Percentiles rank a stretch among this genome's conserved stretches.
Evolutionary conservation across 805 yeast species (phyloP).

Genomic region (Saccharomycopsis fermentans): DNA sequence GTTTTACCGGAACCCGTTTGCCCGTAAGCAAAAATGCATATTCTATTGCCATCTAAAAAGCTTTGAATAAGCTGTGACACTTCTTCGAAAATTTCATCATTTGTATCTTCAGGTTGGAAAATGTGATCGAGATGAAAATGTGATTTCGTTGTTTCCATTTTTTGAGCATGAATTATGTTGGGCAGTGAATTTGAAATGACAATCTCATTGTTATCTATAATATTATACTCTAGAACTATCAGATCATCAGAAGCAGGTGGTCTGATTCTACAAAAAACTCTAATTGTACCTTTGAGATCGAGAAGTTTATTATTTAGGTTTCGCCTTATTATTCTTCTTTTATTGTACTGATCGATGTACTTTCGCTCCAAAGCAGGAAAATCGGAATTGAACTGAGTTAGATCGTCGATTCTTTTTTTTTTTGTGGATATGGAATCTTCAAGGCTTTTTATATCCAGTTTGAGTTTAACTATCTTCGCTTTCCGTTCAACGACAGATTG

Average conservation of each 20-base stretch:
- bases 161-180: conserved; percentile 23
- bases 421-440: neutral
- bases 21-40: conserved; percentile 93
- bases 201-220: neutral
- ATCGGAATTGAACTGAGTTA: neutral
- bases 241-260: conserved; percentile 34
- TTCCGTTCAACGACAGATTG: neutral
- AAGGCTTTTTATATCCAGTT: neutral
- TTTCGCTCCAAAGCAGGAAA: neutral
- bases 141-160: conserved; percentile 13
- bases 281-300: conserved; percentile 81
- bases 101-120: conserved; percentile 44
- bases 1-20: conserved; percentile 97
- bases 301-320: conserved; percentile 64
- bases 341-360: neutral
- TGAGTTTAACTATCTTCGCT: neutral
- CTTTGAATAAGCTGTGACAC: conserved; percentile 78
- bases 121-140: conserved; percentile 55
- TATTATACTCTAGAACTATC: neutral
- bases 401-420: neutral
- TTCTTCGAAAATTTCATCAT: conserved; percentile 67
- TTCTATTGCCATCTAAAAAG: conserved; percentile 81
- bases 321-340: conserved; percentile 31
- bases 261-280: conserved; percentile 81
- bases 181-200: conserved; percentile 19